Conservation (phyloP, 2,329 filamentous ascomycete genomes). For the Mariannaea elegans region DNA sequence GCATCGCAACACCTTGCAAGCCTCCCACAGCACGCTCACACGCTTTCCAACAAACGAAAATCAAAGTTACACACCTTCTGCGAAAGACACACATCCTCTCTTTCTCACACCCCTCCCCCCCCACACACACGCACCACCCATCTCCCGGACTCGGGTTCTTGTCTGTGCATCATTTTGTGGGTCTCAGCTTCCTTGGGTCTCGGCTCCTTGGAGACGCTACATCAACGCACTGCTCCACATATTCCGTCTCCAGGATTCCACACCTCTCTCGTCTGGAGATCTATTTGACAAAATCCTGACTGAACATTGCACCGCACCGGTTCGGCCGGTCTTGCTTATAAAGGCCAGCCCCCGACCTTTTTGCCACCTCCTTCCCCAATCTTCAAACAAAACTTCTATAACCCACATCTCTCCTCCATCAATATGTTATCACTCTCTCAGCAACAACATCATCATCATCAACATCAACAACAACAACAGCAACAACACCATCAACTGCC, state of each 20-base stretch:
- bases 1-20: conserved; percentile 10
- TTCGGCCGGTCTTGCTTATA: conserved; percentile 31
- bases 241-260: conserved; percentile 14
- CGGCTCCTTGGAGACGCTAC: conserved; percentile 16
- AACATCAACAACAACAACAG: conserved; percentile 39
- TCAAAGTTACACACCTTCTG: background rate
- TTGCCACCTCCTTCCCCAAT: conserved; percentile 35
- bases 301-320: conserved; percentile 12
- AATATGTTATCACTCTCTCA: conserved; percentile 45
- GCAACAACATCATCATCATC: conserved; percentile 27
- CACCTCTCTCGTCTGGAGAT: conserved; percentile 14
- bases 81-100: background rate
- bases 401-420: conserved; percentile 25
- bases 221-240: conserved; percentile 10
- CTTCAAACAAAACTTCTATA: conserved; percentile 31
- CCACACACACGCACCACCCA: conserved; percentile 12
- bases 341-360: conserved; percentile 36
- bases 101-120: background rate
- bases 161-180: conserved; percentile 27
- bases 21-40: background rate
- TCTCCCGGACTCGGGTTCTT: conserved; percentile 18
- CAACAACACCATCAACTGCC: conserved; percentile 40
- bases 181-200: conserved; percentile 21
- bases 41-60: background rate
- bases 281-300: conserved; percentile 21